phyloP scores from a whole-genome alignment of 805 yeast species.

The Spathaspora hagerdaliae region DNA sequence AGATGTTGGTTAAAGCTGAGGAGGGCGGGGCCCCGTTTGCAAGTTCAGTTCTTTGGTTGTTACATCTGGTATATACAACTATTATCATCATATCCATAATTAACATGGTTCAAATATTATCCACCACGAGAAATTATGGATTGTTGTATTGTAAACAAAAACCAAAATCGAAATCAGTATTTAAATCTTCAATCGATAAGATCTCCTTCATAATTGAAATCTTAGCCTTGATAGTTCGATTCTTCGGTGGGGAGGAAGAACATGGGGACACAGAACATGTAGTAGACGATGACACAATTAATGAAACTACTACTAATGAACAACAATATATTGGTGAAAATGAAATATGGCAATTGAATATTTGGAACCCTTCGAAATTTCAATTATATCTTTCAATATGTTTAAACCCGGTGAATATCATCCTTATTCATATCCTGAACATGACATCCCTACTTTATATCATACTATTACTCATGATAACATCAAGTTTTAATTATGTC shows the following conservation, averaged over 20 bases:
- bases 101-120: slow-evolving; percentile 3
- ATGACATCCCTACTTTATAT: slow-evolving; percentile 27
- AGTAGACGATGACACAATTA: slow-evolving; percentile 7
- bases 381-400: slow-evolving; percentile 46
- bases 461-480: slow-evolving; percentile 15
- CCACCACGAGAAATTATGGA: slow-evolving; percentile 25
- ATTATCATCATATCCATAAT: slow-evolving; percentile 1
- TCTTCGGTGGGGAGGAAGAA: neutral
- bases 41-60: slow-evolving; percentile 4
- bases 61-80: slow-evolving; percentile 1
- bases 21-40: neutral
- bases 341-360: slow-evolving; percentile 49
- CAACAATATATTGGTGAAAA: slow-evolving; percentile 14
- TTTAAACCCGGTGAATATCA: slow-evolving; percentile 56
- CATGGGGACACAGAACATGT: too few relatives aligned
- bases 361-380: slow-evolving; percentile 69
- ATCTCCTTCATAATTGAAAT: slow-evolving; percentile 3
- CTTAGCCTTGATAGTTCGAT: neutral
- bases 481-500: slow-evolving; percentile 30
- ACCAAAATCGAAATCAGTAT: slow-evolving; percentile 23
- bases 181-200: slow-evolving; percentile 1
- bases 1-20: neutral
- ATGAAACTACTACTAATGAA: slow-evolving; percentile 13
- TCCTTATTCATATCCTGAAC: slow-evolving; percentile 34
- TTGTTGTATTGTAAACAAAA: slow-evolving; percentile 24